Base-by-base conservation (phyloP, 2,329 filamentous ascomycete species). In the Aaosphaeria pasadenensis region DNA sequence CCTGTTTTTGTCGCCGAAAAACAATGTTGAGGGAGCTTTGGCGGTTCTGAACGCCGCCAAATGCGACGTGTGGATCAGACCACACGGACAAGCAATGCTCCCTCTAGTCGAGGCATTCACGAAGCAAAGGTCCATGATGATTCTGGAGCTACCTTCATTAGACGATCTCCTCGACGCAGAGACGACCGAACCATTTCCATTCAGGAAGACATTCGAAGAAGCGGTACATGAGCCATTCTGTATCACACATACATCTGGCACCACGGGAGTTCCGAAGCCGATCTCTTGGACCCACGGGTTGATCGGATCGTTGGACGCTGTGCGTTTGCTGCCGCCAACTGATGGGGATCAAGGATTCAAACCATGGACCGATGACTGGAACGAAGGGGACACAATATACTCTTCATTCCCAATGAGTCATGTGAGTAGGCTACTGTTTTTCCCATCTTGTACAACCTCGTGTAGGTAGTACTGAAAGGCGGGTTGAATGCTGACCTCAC, bases 361-460 rank as follows among this genome's bases (percentile, higher is more conserved):
- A 5, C 57, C 58, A 7, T 62, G 57, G 59, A 58, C 57, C 4
- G 35, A 28, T n/a, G 39, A 56, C 40, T 60, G 55, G 57, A 59
- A 53, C 6, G 52, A 55, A 48, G 57, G 57, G 9, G 55, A 62
- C 43, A 46, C 30, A 5, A 57, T 59, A 2, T 60, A 60, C 33
- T 60, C 57, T 0, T 69, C 67, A 5, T 73, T 72, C 31, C 68
- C 70, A 2, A 70, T 72, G 67, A 66, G 65, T 30, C 62, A 66
- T 42, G 57, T 69, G 53, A 36, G 67, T 55, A 42, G n/a, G 17
- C 24, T 43, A 31, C 41, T 43, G 13, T 36, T 7, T 40, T 33
- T 28, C 4, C 29, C 42, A 45, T 6, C 44, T 45, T 45, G 7
- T 43, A 7, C 29, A 7, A 33, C n/a, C 36, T 13, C 17, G 39